Evolutionary conservation across 495 filamentous ascomycete genomes (phyloP), one percentile per base, ranked within the genome.

Genomic region (Entonaema liquescens): DNA sequence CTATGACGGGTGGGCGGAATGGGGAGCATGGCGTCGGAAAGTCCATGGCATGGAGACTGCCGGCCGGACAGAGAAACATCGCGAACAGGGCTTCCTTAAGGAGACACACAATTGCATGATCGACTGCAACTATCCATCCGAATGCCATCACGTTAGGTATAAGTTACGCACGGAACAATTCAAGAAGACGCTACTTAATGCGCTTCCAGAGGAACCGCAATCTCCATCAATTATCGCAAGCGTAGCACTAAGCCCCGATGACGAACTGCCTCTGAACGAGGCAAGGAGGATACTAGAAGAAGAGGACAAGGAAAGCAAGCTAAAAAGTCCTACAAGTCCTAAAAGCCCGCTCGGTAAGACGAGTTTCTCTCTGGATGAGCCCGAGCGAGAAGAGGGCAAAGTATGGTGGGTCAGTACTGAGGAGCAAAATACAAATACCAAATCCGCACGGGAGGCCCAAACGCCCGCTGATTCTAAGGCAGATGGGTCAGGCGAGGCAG

Each of bases 91-190:
- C 38, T 83, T 75, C 25, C 40, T 74, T 23, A 15, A 44, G 3
- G 59, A 59, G 8, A 47, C 55, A 31, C 74, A 83, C 33, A 62
- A 80, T 67, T 86, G 83, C 69, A 78, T 67, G 72, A 9, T 60
- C 0, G 79, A 84, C 61, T 86, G 83, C 57, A 79, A 84, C 58
- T 83, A 67, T 23, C 83, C 83, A 1, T 75, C 71, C 7, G 79
- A 86, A 65, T 86, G 83, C 52, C 64, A 73, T 11, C 75, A 81
- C 19, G 68, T 70, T 7, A 61, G 72, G n/a, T 55, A 73, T 23
- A 71, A 65, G 58, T 44, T 75, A 4, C 60, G 64, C 17, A 52
- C 58, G 5, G 71, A 75, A 65, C 55, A 33, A 26, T 31, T 62
- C 35, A 38, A 65, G 65, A 66, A 38, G 42, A 26, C 57, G 23